A percentile compares a stretch with the other conserved stretches of the same genome.
Conservation (phyloP, 176 grass and related monocot species). For the Oryza coarctata region DNA sequence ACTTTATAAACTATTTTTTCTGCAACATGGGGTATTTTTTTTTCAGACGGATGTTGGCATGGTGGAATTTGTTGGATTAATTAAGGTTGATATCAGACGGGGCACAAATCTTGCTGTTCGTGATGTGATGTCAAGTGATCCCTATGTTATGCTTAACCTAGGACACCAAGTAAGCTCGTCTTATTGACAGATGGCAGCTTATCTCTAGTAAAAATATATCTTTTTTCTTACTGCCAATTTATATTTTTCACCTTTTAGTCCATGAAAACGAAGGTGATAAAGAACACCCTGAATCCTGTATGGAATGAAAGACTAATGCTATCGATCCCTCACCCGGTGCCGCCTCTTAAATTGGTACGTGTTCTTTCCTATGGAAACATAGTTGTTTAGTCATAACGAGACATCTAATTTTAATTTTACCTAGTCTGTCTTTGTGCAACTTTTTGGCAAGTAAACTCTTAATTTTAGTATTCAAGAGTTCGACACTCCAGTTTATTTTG, state of each 20-base stretch:
- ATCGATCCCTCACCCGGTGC: constrained; percentile 81
- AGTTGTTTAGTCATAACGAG: neutral
- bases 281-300: constrained; percentile 88
- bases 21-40: neutral
- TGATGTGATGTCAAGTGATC: constrained; percentile 94
- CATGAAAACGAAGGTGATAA: constrained; percentile 95
- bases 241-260: constrained; percentile 47
- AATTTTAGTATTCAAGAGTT: neutral
- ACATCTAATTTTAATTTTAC: neutral
- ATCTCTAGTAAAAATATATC: neutral
- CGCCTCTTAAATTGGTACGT: constrained; percentile 72
- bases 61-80: constrained; percentile 95
- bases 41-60: constrained; percentile 81
- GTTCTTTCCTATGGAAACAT: neutral
- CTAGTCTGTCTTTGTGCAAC: neutral
- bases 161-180: constrained; percentile 76
- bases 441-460: neutral
- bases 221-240: constrained; percentile 2
- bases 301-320: constrained; percentile 96
- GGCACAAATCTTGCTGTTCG: constrained; percentile 84
- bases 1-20: neutral
- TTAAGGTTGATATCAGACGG: constrained; percentile 81
- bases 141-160: constrained; percentile 86
- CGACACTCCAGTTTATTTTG: neutral
- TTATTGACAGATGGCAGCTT: neutral